phyloP scores from a whole-genome alignment of 306 rosid species.

The Ormosia semicastrata region DNA sequence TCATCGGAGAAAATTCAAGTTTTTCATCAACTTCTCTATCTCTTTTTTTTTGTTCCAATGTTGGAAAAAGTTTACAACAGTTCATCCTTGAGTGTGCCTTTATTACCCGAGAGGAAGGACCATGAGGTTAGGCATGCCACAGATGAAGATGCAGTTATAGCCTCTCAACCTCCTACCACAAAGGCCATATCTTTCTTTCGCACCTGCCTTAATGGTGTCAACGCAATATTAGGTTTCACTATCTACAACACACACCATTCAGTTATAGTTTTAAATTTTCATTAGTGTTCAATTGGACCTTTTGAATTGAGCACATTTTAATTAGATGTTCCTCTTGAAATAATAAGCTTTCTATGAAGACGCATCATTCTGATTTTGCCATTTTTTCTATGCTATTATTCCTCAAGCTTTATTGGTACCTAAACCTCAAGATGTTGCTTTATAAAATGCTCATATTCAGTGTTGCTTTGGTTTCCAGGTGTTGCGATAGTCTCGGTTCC shows the following conservation, averaged over 20 bases:
- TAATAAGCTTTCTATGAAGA: no score
- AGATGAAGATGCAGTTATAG: constrained; percentile 1
- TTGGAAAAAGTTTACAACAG: not conserved
- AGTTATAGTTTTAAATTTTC: not conserved
- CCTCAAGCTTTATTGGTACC: no score
- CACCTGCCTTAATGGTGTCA: constrained; percentile 33
- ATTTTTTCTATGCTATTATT: no score
- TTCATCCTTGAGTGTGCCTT: not conserved
- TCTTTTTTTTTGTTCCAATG: not conserved
- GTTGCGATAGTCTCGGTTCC: constrained; percentile 83
- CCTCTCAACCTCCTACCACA: not conserved
- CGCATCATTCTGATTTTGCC: not conserved
- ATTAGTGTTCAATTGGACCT: not conserved
- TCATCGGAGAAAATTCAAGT: not conserved
- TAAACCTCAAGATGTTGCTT: no score
- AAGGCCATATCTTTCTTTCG: not conserved
- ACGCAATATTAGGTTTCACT: constrained; percentile 30
- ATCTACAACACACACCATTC: not conserved
- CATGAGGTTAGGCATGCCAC: not conserved
- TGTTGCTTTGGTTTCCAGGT: constrained; percentile 46
- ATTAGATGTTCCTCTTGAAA: not conserved
- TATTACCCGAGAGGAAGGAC: not conserved
- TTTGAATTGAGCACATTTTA: not conserved
- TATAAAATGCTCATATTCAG: not conserved
- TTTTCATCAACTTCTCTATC: not conserved